A percentile compares a stretch with the other conserved stretches of the same genome.
Evolutionary conservation across 2,329 filamentous ascomycete species (phyloP).

Genomic region (Colletotrichum spinosum): DNA sequence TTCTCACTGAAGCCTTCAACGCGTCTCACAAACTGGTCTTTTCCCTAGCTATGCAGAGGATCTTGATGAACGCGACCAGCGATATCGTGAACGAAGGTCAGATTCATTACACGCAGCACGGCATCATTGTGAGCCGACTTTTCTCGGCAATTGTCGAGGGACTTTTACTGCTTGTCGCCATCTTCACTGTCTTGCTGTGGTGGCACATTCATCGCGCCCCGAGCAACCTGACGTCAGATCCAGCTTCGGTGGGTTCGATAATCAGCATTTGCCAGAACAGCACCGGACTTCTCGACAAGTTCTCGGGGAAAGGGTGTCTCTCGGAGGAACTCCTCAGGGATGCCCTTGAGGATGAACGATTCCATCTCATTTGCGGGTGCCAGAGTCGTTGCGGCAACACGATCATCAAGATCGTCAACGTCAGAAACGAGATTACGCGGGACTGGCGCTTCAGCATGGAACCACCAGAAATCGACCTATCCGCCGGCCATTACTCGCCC

Average conservation of each 20-base stretch:
- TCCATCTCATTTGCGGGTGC: slow-evolving; percentile 21
- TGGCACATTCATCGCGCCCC: slow-evolving; percentile 16
- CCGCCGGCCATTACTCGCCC: slow-evolving; percentile 30
- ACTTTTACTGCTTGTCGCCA: slow-evolving; percentile 35
- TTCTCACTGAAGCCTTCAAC: slow-evolving; percentile 36
- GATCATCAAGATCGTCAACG: slow-evolving; percentile 23
- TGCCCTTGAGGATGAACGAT: slow-evolving; percentile 16
- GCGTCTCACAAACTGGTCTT: slow-evolving; percentile 48
- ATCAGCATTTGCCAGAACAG: slow-evolving; percentile 40
- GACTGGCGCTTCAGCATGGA: neutral
- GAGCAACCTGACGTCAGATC: slow-evolving; percentile 42
- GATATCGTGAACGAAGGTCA: neutral
- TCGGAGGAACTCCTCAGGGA: slow-evolving; percentile 11
- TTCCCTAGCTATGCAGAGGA: slow-evolving; percentile 39
- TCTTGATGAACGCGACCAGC: neutral
- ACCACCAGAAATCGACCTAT: neutral
- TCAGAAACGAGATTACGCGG: neutral
- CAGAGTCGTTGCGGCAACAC: slow-evolving; percentile 1
- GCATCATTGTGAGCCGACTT: slow-evolving; percentile 47
- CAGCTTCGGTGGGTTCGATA: slow-evolving; percentile 42
- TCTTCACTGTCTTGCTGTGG: slow-evolving; percentile 5
- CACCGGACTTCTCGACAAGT: slow-evolving; percentile 11
- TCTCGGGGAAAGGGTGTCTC: slow-evolving; percentile 28
- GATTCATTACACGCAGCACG: slow-evolving; percentile 39
- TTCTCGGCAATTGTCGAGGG: slow-evolving; percentile 47